phyloP scores from a whole-genome alignment of 1,139 yeast genomes.

The Taphrina pruni region DNA sequence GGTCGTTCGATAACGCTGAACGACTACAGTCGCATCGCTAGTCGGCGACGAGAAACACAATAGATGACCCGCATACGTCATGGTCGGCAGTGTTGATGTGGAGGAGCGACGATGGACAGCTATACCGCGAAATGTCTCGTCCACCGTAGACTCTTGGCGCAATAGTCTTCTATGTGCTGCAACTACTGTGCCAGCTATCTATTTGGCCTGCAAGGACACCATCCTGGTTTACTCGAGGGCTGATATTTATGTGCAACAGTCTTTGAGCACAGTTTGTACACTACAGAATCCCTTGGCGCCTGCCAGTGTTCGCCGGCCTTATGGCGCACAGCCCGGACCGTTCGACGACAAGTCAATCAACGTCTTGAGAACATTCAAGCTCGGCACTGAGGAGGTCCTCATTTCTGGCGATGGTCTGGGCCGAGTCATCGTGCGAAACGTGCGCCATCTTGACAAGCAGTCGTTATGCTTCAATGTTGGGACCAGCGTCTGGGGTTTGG shows the following conservation, averaged over 20 bases:
- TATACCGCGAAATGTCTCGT: neutral
- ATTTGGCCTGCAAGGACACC: neutral
- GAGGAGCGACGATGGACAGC: constrained; percentile 4
- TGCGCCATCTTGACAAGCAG: neutral
- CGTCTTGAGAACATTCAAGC: constrained; percentile 2
- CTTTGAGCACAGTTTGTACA: neutral
- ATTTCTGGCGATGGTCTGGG: constrained; percentile 30
- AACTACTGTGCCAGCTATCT: neutral
- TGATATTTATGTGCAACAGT: neutral
- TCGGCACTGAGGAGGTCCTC: constrained; percentile 32
- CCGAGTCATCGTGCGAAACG: constrained; percentile 18
- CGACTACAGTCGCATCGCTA: too few relatives aligned
- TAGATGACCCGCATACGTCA: neutral
- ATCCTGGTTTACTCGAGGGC: constrained; percentile 5
- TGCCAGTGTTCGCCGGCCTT: constrained; percentile 1
- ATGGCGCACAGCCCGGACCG: constrained; percentile 28
- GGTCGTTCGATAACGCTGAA: too few relatives aligned
- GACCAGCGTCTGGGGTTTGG: constrained; percentile 34
- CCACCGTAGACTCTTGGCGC: constrained; percentile 8
- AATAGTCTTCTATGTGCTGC: constrained; percentile 14
- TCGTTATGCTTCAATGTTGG: constrained; percentile 25
- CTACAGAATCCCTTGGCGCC: constrained; percentile 3
- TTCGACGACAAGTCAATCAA: constrained; percentile 10
- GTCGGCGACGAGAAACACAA: neutral
- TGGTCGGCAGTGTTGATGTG: constrained; percentile 6